Conservation (phyloP, 2,329 filamentous ascomycete species). For the Daldinia eschscholtzii region DNA sequence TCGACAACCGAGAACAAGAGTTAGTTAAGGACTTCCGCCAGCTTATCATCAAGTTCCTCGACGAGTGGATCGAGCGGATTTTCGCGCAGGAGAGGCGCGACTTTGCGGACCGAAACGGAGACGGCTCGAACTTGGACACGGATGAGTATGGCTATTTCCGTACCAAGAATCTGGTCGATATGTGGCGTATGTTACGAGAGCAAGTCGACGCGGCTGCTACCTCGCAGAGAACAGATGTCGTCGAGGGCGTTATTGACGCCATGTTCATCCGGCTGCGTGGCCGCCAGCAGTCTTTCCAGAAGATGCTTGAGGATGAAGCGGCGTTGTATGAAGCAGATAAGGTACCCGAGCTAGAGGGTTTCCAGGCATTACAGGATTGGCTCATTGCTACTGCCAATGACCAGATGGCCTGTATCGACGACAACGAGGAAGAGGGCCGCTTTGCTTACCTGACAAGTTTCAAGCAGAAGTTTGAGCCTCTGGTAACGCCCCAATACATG, state of each 20-base stretch:
- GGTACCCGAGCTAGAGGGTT: constrained; percentile 70
- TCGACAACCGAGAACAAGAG: constrained; percentile 91
- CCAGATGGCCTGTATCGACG: constrained; percentile 98
- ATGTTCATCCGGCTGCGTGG: constrained; percentile 90
- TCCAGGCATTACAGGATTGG: constrained; percentile 92
- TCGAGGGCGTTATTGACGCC: constrained; percentile 94
- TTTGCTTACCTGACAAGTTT: constrained; percentile 89
- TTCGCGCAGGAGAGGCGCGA: constrained; percentile 83
- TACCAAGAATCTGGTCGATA: constrained; percentile 89
- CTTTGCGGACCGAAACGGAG: constrained; percentile 81
- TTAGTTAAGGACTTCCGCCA: constrained; percentile 93
- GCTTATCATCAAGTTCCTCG: constrained; percentile 94
- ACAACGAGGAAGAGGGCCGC: constrained; percentile 80
- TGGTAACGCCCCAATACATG: constrained; percentile 85
- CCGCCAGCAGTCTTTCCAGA: constrained; percentile 88
- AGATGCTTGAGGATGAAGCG: constrained; percentile 88
- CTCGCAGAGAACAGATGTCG: constrained; percentile 88
- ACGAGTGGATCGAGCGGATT: constrained; percentile 98
- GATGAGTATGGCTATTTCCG: constrained; percentile 93
- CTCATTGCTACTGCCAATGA: constrained; percentile 97
- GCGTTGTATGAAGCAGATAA: constrained; percentile 74
- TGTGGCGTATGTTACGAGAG: constrained; percentile 98
- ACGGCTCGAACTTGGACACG: constrained; percentile 81
- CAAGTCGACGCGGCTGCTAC: constrained; percentile 88
- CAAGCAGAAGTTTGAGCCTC: constrained; percentile 82